Evolutionary conservation across 225 moss, liverwort and hornwort species (phyloP), one percentile per base, ranked within the genome.

Genomic region (Lunularia cruciata): DNA sequence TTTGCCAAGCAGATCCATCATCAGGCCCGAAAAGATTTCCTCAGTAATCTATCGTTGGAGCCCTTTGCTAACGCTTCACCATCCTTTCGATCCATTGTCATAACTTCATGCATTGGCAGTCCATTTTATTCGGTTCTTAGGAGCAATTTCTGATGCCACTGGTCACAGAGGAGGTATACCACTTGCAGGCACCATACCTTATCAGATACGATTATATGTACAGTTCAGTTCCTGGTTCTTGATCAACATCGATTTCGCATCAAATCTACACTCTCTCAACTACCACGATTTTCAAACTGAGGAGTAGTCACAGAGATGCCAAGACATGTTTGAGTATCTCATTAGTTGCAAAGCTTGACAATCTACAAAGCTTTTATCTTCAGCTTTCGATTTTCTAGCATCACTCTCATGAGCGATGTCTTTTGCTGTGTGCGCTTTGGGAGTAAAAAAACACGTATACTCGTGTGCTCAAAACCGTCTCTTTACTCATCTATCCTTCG

Each of bases 241-340:
- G 43, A n/a, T n/a, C 63, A 46, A 5, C 12, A 45, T 18, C 60
- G n/a, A 8, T 59, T 28, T 0, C 58, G 63, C 45, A 63, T 63
- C 45, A 63, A 13, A 40, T 63, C 25, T 52, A 67, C 67, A 67
- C 67, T 67, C 67, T 34, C 67, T 67, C 67, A 67, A 67, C n/a
- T 35, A 33, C 51, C 20, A 67, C 67, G 67, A 67, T 34, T 6
- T 67, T 52, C 49, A 67, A 35, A 67, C 67, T 51, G 67, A 37
- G 65, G 46, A 65, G 67, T 67, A 32, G 34, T 48, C 31, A 47
- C 67, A 40, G 6, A 40, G 40, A 40, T 51, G 18, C 30, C 32
- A 49, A 47, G 9, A 32, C 31, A 20, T 32, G 19, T 65, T 31
- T 42, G 39, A 45, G 8, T 47, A 47, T 19, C 31, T 65, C 45